phyloP scores from a whole-genome alignment of 495 filamentous ascomycete genomes.

The Hypoxylon intermedium region DNA sequence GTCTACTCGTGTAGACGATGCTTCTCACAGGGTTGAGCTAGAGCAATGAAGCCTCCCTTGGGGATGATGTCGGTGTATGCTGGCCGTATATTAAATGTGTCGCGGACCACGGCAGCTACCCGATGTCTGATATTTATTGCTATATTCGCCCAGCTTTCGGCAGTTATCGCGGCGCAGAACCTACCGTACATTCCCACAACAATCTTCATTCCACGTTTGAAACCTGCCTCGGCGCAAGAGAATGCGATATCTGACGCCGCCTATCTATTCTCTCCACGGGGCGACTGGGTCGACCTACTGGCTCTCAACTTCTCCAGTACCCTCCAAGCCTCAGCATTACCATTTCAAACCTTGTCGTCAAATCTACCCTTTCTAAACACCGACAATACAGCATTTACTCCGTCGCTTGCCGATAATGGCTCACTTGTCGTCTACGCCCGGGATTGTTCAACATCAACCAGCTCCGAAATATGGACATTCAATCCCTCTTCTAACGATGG shows the following conservation, averaged over 20 bases:
- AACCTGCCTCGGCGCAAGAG: constrained; percentile 46
- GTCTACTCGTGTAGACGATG: constrained; percentile 27
- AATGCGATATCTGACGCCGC: constrained; percentile 37
- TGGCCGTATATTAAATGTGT: constrained; percentile 27
- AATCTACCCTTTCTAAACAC: constrained; percentile 70
- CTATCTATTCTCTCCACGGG: constrained; percentile 66
- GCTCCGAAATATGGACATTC: constrained; percentile 50
- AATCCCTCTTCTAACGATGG: constrained; percentile 24
- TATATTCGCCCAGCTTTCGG: constrained; percentile 23
- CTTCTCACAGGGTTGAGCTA: constrained; percentile 33
- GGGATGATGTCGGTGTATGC: constrained; percentile 39
- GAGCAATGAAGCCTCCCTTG: constrained; percentile 37
- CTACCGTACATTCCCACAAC: constrained; percentile 80
- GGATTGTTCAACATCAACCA: constrained; percentile 61
- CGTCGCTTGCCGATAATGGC: constrained; percentile 69
- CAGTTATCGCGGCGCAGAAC: constrained; percentile 41
- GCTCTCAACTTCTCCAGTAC: constrained; percentile 67
- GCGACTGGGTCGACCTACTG: constrained; percentile 61
- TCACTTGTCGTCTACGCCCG: constrained; percentile 74
- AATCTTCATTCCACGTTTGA: constrained; percentile 63
- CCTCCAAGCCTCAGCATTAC: constrained; percentile 59
- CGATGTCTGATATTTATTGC: constrained; percentile 31
- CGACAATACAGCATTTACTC: constrained; percentile 60
- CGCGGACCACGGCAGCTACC: constrained; percentile 33
- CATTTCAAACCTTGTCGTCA: constrained; percentile 63